Percentiles rank a stretch among this genome's conserved stretches.
phyloP scores from a whole-genome alignment of 129 eudicot species.

The Scalesia atractyloides region DNA sequence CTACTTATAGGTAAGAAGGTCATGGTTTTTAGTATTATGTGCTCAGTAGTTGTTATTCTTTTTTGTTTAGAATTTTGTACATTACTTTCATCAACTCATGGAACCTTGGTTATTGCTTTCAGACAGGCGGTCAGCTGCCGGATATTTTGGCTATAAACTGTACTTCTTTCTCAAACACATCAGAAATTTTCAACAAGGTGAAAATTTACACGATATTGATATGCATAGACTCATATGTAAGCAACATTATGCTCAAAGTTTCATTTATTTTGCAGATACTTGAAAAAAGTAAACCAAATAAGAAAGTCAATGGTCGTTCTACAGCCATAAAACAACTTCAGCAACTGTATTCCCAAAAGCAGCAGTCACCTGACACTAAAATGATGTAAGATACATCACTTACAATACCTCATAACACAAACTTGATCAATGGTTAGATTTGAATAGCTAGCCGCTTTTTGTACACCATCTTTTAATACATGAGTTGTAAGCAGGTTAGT shows the following conservation, averaged over 20 bases:
- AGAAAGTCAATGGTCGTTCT: conserved; percentile 48
- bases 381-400: conserved; percentile 65
- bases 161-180: conserved; percentile 31
- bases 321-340: conserved; percentile 73
- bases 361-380: conserved; percentile 41
- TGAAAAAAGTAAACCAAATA: conserved; percentile 48
- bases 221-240: conserved; percentile 19
- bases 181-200: conserved; percentile 75
- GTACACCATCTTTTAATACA: conserved; percentile 10
- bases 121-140: conserved; percentile 63
- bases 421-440: conserved; percentile 16
- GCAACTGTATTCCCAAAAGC: conserved; percentile 62
- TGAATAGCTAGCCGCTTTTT: not conserved
- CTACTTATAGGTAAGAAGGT: too few species aligned
- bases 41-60: not conserved
- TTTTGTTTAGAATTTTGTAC: not conserved
- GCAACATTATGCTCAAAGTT: conserved; percentile 17
- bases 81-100: not conserved
- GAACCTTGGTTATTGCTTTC: conserved; percentile 27
- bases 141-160: conserved; percentile 19
- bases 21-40: not conserved
- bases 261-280: conserved; percentile 53
- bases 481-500: conserved; percentile 58
- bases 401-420: not conserved
- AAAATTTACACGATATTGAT: not conserved